A percentile compares a stretch with the other conserved stretches of the same genome.
These are phyloP conservation scores for Akanthomyces lecanii DNA, from an alignment of 2,329 filamentous ascomycete genomes.

Conservation along the genomic window DNA sequence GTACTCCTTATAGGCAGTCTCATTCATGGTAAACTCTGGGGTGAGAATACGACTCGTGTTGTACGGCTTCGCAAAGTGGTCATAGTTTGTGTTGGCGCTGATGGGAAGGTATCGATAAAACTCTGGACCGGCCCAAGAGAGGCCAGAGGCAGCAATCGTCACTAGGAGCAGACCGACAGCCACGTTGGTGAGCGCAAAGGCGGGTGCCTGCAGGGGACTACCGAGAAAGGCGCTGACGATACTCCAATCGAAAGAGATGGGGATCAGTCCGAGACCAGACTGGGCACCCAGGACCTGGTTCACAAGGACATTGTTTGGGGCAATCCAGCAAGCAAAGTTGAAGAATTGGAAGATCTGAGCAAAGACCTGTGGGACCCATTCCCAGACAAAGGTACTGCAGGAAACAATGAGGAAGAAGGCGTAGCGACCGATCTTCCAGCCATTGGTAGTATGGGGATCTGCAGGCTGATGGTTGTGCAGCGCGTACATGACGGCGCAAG, in stretches of 20 bases:
- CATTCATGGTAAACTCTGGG: slow-evolving; percentile 47
- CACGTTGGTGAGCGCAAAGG: slow-evolving; percentile 57
- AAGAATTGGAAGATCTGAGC: slow-evolving; percentile 57
- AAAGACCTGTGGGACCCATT: slow-evolving; percentile 56
- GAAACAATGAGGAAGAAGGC: slow-evolving; percentile 53
- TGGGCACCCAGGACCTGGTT: slow-evolving; percentile 64
- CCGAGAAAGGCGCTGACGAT: slow-evolving; percentile 52
- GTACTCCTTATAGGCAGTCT: slow-evolving; percentile 53
- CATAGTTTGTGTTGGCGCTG: slow-evolving; percentile 51
- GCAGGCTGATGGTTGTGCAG: slow-evolving; percentile 57
- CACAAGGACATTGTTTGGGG: slow-evolving; percentile 55
- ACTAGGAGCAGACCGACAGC: slow-evolving; percentile 49
- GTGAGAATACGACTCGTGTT: slow-evolving; percentile 54
- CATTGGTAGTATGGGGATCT: slow-evolving; percentile 42
- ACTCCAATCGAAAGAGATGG: slow-evolving; percentile 65
- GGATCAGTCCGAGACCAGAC: slow-evolving; percentile 57
- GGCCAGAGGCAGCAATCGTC: slow-evolving; percentile 46
- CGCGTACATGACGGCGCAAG: slow-evolving; percentile 58
- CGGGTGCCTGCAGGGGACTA: slow-evolving; percentile 57
- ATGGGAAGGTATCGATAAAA: slow-evolving; percentile 54
- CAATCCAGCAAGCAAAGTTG: slow-evolving; percentile 59
- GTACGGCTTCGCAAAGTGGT: slow-evolving; percentile 55
- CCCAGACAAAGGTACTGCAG: slow-evolving; percentile 49
- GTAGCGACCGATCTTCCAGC: slow-evolving; percentile 57
- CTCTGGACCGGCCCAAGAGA: slow-evolving; percentile 49